Evolutionary conservation across 805 yeast genomes (phyloP), one percentile per base, ranked within the genome.

Genomic region (Naumovozyma baii): DNA sequence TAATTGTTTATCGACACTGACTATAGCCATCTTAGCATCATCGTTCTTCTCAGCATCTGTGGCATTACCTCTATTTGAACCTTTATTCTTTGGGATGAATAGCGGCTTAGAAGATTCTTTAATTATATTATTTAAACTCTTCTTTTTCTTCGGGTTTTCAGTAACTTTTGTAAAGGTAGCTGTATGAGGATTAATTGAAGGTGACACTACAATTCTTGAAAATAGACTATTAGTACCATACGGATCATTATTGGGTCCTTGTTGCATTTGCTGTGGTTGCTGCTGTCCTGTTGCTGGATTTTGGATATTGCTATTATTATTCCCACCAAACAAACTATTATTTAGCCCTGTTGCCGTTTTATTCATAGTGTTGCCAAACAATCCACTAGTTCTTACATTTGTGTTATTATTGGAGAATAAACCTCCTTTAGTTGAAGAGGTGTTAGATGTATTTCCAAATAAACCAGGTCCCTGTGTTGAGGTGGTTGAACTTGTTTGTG

Each of bases 181-280:
- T 8, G 64, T 52, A 10, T 64, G 57, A 33, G 52, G 54, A 3
- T 69, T 61, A 12, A 62, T 50, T 29, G 49, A 49, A 9, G 61
- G 63, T 22, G 26, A 22, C 13, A 61, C 52, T 22, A 58, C 58
- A 33, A 52, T 52, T 37, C 56, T 59, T 3, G 63, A 42, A 50
- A 83, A 85, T 38, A 88, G 65, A 4, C 87, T 83, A 50, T 80
- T 79, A 36, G 75, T 71, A 1, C 95, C 94, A 55, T 84, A 88
- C 33, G 96, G 95, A 55, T 57, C 51, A 30, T 43, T 69, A 68
- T 41, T 64, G 67, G 39, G 63, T 55, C 25, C 63, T 49, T 33
- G 70, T 62, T 39, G 64, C 44, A 55, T 59, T 39, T 48, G 50
- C 18, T 60, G 47, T 18, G 16, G 41, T 10, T 26, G 31, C 19